phyloP scores from a whole-genome alignment of 768 basidiomycete species.

The Pleurotus platypus region DNA sequence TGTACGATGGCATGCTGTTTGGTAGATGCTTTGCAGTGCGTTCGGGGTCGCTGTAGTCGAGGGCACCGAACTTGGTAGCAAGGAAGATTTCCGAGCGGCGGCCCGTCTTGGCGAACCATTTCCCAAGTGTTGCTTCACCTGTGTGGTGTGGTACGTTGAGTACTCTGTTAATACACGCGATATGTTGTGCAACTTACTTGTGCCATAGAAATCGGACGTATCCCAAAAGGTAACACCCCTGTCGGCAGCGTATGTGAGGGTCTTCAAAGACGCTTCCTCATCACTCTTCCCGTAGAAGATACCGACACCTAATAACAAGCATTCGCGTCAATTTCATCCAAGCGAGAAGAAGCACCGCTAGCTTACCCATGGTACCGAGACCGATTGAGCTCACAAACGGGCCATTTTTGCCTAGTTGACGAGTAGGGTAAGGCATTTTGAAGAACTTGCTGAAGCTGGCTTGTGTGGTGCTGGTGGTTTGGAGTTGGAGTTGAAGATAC shows the following conservation, averaged over 20 bases:
- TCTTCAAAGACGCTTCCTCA: constrained; percentile 14
- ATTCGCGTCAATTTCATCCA: neutral
- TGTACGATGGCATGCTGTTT: constrained; percentile 16
- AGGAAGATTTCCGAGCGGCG: constrained; percentile 22
- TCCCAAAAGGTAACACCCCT: constrained; percentile 21
- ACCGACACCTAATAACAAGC: constrained; percentile 14
- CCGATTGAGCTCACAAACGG: constrained; percentile 22
- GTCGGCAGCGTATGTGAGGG: constrained; percentile 20
- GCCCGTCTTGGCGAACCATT: constrained; percentile 21
- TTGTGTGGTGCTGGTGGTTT: no score
- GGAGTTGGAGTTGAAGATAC: no score
- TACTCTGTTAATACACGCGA: neutral
- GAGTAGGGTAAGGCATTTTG: constrained; percentile 13
- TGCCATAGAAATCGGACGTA: constrained; percentile 17
- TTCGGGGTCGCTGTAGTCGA: constrained; percentile 12
- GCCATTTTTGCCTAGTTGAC: constrained; percentile 21
- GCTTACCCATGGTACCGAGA: constrained; percentile 22
- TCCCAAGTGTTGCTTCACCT: constrained; percentile 18
- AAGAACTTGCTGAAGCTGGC: no score
- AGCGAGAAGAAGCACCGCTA: neutral
- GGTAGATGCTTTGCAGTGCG: constrained; percentile 7
- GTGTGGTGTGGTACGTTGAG: neutral
- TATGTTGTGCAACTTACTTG: constrained; percentile 7
- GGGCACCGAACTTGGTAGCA: constrained; percentile 22
- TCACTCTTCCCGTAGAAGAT: constrained; percentile 20